Evolutionary conservation across 2,329 filamentous ascomycete genomes (phyloP).

Genomic region (Neurospora crassa): DNA sequence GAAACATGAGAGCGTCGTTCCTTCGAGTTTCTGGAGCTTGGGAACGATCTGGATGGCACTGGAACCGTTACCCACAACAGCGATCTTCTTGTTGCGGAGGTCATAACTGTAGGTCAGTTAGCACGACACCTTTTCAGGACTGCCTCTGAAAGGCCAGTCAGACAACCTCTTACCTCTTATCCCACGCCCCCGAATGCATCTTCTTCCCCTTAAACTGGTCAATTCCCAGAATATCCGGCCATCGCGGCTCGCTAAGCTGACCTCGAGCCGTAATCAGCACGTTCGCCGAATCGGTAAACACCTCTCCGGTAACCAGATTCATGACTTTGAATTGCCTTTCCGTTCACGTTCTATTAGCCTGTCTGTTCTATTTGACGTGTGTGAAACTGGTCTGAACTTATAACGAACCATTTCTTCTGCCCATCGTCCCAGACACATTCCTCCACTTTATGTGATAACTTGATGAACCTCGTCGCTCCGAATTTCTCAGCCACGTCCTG

Average conservation of each 20-base stretch:
- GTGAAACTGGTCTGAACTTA: no score
- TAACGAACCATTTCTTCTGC: conserved; percentile 28
- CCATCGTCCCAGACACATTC: conserved; percentile 31
- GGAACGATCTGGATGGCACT: conserved; percentile 45
- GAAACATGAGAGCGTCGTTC: conserved; percentile 33
- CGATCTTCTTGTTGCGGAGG: conserved; percentile 37
- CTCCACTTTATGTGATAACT: conserved; percentile 31
- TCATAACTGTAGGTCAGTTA: conserved; percentile 28
- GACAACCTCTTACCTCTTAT: conserved; percentile 22
- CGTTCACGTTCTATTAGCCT: neutral
- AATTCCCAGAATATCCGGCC: conserved; percentile 34
- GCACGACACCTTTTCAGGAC: neutral
- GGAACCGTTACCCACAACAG: conserved; percentile 42
- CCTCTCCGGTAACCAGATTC: conserved; percentile 25
- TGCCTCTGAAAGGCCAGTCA: neutral
- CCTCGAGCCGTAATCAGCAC: conserved; percentile 33
- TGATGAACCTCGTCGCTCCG: conserved; percentile 36
- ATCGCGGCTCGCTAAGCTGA: conserved; percentile 31
- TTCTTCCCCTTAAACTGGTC: conserved; percentile 31
- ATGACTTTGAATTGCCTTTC: conserved; percentile 26
- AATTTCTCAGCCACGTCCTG: conserved; percentile 35
- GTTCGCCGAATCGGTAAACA: conserved; percentile 29
- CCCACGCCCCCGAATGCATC: conserved; percentile 38
- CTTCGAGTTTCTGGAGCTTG: conserved; percentile 33
- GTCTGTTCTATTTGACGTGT: neutral